Conservation (phyloP, 306 rosid species). For the Casuarina equisetifolia region DNA sequence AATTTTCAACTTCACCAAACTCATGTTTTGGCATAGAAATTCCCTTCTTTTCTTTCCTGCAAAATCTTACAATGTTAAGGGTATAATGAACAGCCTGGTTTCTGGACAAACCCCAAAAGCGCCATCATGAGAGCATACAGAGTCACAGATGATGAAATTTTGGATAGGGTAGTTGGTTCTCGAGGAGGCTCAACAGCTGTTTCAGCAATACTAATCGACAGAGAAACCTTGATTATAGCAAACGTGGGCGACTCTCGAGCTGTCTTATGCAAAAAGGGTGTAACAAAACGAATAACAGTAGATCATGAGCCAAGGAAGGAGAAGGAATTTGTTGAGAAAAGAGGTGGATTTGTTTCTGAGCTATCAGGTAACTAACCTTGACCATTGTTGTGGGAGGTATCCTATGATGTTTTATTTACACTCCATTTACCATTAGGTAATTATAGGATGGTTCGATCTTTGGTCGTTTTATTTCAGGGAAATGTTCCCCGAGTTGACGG, state of each 20-base stretch:
- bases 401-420: too few species aligned
- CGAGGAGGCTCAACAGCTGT: constrained; percentile 70
- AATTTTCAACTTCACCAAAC: neutral
- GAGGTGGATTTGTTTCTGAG: constrained; percentile 51
- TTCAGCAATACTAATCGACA: constrained; percentile 53
- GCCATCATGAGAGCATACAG: constrained; percentile 53
- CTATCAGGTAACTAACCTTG: constrained; percentile 37
- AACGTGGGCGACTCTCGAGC: constrained; percentile 67
- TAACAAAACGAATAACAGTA: constrained; percentile 42
- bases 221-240: constrained; percentile 45
- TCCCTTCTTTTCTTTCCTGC: neutral
- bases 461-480: constrained; percentile 29
- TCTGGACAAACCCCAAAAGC: constrained; percentile 54
- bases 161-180: constrained; percentile 36
- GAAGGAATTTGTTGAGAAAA: constrained; percentile 51
- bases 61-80: neutral
- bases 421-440: too few species aligned
- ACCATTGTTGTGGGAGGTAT: neutral
- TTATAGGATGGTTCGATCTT: too few species aligned
- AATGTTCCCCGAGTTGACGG: constrained; percentile 62
- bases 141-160: constrained; percentile 48
- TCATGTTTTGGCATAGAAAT: neutral
- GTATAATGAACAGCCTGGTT: constrained; percentile 43
- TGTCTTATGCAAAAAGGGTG: constrained; percentile 40
- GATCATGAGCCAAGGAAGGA: constrained; percentile 63